phyloP scores from a whole-genome alignment of 2,329 filamentous ascomycete species.

The Colletotrichum filicis region DNA sequence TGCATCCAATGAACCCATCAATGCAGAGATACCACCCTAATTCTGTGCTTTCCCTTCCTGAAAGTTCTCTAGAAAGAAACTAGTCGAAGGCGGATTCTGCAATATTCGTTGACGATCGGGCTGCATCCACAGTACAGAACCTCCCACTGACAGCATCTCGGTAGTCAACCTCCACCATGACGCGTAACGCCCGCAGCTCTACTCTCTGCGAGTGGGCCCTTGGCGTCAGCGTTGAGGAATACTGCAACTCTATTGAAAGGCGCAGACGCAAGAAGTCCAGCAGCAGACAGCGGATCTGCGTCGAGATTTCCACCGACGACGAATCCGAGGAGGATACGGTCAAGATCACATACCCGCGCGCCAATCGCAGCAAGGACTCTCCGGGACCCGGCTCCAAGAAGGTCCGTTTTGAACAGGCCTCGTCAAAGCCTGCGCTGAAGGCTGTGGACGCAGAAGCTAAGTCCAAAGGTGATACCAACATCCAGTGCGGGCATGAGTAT shows the following conservation, averaged over 20 bases:
- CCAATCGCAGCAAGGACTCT: constrained; percentile 35
- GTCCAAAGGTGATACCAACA: constrained; percentile 19
- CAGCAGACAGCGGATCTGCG: constrained; percentile 40
- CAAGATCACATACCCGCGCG: constrained; percentile 60
- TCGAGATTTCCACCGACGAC: constrained; percentile 62
- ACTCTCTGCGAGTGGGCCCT: constrained; percentile 54
- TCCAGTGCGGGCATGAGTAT: constrained; percentile 1
- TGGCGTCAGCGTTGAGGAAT: constrained; percentile 46
- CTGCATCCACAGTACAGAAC: not conserved
- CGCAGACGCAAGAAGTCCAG: constrained; percentile 27
- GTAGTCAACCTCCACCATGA: constrained; percentile 8
- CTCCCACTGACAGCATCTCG: not conserved
- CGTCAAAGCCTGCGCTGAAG: constrained; percentile 52
- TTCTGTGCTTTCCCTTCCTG: not conserved
- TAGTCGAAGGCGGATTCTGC: not conserved
- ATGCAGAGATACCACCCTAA: not conserved
- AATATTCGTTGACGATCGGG: not conserved
- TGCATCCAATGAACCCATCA: not conserved
- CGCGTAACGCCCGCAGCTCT: constrained; percentile 26
- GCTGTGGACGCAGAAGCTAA: constrained; percentile 36
- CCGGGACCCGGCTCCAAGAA: constrained; percentile 46
- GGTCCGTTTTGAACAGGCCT: constrained; percentile 53
- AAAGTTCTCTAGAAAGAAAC: not conserved
- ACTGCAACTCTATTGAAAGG: constrained; percentile 36
- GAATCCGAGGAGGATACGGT: constrained; percentile 61